Evolutionary conservation across 2,329 filamentous ascomycete genomes (phyloP), one percentile per base, ranked within the genome.

Genomic region (Nemania abortiva): DNA sequence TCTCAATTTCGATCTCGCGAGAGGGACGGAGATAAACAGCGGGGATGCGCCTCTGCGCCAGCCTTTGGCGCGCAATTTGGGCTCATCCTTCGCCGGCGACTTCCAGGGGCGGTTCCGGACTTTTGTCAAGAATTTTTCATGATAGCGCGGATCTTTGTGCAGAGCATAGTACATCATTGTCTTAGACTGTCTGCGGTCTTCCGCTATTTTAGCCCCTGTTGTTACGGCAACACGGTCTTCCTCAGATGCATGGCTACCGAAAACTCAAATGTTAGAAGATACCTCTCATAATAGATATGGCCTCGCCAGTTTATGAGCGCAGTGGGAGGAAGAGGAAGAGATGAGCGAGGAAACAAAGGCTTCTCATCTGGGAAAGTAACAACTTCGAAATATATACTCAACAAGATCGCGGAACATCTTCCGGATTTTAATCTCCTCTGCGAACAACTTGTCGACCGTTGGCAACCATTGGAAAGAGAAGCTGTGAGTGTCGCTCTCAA

Each of bases 381-480:
- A 47, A 15, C 15, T 47, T 47, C 3, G 4, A 47, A 22, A 37
- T 50, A 61, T 45, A 3, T 61, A 52, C 58, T 61, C 58, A n/a
- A 27, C 20, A 18, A 39, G 18, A 1, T 15, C 7, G 31, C 58
- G 47, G 11, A n/a, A 2, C 3, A 52, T 1, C n/a, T 37, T 20
- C n/a, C 58, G 58, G 15, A 61, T 18, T 39, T 52, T 18, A 1
- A 6, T 31, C 11, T 61, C 58, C 47, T 52, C 45, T 39, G 31
- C 39, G 42, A 61, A 61, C 13, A 61, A 20, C 3, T 18, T 20
- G 20, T 9, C 24, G 24, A 61, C 2, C 15, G 58, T 61, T 37
- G 58, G 58, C 2, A 39, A 6, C 58, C 45, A 61, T 13, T 52
- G 13, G 9, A 61, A 39, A 3, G 58, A 61, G 29, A 61, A 24